A percentile compares a stretch with the other conserved stretches of the same genome.
phyloP scores from a whole-genome alignment of 2,329 filamentous ascomycete genomes.

The Cladophialophora yegresii region DNA sequence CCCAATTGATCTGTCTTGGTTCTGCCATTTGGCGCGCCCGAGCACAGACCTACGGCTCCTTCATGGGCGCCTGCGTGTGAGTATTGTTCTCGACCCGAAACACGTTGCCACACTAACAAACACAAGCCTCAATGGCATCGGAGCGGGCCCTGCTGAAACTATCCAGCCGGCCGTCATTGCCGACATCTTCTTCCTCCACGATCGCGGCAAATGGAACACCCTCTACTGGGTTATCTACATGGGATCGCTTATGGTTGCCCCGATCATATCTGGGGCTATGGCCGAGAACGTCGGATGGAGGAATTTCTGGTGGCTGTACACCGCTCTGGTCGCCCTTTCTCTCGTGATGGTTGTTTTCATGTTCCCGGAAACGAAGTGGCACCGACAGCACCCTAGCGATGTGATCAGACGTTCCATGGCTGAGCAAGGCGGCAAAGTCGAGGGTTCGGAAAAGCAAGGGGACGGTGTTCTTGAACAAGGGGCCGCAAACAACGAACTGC shows the following conservation, averaged over 20 bases:
- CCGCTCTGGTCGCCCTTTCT: conserved; percentile 55
- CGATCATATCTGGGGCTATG: conserved; percentile 64
- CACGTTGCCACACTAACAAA: not conserved
- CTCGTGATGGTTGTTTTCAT: conserved; percentile 58
- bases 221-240: conserved; percentile 65
- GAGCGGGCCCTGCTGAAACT: conserved; percentile 64
- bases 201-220: conserved; percentile 64
- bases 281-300: conserved; percentile 60
- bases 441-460: conserved; percentile 6
- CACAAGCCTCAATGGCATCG: conserved; percentile 58
- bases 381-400: conserved; percentile 47
- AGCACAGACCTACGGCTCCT: conserved; percentile 60
- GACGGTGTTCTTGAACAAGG: conserved; percentile 22
- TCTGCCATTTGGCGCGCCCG: conserved; percentile 61
- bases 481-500: not conserved
- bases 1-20: conserved; percentile 55
- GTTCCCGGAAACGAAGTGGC: conserved; percentile 66
- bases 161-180: conserved; percentile 65
- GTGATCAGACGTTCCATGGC: conserved; percentile 12
- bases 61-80: conserved; percentile 62
- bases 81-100: not conserved
- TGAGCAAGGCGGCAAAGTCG: conserved; percentile 10
- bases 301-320: conserved; percentile 68
- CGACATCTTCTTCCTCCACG: conserved; percentile 66
- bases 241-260: conserved; percentile 62